Percentiles rank a stretch among this genome's conserved stretches.
Conservation (phyloP, 2,329 filamentous ascomycete species). For the Colletotrichum cordylinicola region DNA sequence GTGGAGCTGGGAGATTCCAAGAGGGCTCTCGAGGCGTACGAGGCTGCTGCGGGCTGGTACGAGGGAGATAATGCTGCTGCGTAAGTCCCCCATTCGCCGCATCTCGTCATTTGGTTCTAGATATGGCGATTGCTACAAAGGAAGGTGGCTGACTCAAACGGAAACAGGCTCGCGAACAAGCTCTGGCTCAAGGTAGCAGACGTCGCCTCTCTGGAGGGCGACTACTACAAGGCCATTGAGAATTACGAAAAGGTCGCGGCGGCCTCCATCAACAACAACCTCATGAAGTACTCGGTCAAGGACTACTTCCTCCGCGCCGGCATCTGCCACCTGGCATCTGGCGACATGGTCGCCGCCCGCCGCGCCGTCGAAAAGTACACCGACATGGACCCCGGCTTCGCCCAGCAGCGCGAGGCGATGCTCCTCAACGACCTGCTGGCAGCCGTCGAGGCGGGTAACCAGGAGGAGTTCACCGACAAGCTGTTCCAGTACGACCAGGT, state of each 20-base stretch:
- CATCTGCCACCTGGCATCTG: conserved; percentile 80
- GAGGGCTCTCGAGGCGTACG: conserved; percentile 81
- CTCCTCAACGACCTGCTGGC: conserved; percentile 79
- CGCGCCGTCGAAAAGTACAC: conserved; percentile 83
- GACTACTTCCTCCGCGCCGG: conserved; percentile 95
- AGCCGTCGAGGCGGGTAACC: conserved; percentile 78
- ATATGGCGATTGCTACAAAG: not conserved
- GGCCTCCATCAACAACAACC: conserved; percentile 82
- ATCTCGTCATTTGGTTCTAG: not conserved
- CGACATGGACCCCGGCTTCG: conserved; percentile 80
- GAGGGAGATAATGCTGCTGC: conserved; percentile 85
- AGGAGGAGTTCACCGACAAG: conserved; percentile 85
- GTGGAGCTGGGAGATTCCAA: conserved; percentile 79
- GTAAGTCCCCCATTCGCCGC: conserved; percentile 51
- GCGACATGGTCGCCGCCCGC: conserved; percentile 79
- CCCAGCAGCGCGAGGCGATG: conserved; percentile 79
- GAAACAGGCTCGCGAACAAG: conserved; percentile 82
- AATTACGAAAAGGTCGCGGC: conserved; percentile 85
- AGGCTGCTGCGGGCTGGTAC: conserved; percentile 87
- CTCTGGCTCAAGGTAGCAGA: conserved; percentile 92
- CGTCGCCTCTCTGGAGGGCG: conserved; percentile 78
- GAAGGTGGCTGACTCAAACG: not conserved
- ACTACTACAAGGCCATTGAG: conserved; percentile 85
- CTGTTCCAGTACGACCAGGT: conserved; percentile 90
- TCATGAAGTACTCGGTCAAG: conserved; percentile 94